Conservation (phyloP, 306 rosid species). For the Quillaja saponaria region DNA sequence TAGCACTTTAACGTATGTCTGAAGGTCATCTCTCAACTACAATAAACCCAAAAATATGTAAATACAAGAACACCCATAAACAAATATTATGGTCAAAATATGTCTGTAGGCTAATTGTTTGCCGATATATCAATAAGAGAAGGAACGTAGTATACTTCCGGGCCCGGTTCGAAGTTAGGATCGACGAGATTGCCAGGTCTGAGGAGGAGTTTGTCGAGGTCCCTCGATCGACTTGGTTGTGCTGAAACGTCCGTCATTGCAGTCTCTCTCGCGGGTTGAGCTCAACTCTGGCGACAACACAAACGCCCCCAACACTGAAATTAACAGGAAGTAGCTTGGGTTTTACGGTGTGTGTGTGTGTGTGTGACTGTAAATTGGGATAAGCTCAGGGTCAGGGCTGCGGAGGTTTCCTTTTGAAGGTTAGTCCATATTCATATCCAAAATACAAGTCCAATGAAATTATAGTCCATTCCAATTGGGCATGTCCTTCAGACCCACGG, state of each 20-base stretch:
- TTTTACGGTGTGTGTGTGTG: no score
- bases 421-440: no score
- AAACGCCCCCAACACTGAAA: no score
- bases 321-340: no score
- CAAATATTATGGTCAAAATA: background rate
- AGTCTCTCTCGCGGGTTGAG: background rate
- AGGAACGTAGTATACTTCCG: conserved; percentile 39
- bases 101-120: background rate
- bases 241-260: conserved; percentile 46
- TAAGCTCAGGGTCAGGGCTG: no score
- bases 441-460: no score
- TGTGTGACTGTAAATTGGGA: no score
- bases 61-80: background rate
- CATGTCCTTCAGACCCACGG: no score
- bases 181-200: conserved; percentile 78
- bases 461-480: no score
- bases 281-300: no score
- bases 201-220: conserved; percentile 91
- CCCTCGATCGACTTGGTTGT: conserved; percentile 68
- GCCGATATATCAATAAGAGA: conserved; percentile 16
- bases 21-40: conserved; percentile 75
- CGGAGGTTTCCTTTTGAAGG: no score
- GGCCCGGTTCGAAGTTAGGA: conserved; percentile 76
- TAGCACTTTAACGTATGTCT: conserved; percentile 63
- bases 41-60: conserved; percentile 5